Percentiles rank a stretch among this genome's conserved stretches.
Evolutionary conservation across 2,329 filamentous ascomycete species (phyloP).

Genomic region (Apiospora kogelbergensis): DNA sequence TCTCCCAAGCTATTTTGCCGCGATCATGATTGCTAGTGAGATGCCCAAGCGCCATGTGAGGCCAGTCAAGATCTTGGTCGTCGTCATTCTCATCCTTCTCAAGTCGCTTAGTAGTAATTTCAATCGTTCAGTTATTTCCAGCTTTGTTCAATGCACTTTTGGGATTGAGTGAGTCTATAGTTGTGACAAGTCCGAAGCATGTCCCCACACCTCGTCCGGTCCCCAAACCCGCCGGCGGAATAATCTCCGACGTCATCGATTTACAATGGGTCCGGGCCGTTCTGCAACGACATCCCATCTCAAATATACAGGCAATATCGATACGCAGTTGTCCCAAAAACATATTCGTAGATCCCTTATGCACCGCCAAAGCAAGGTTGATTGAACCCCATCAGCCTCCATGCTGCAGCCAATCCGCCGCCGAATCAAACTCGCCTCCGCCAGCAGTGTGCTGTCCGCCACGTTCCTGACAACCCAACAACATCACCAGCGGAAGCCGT

Average conservation of each 20-base stretch:
- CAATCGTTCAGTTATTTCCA: too few relatives aligned
- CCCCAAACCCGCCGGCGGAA: neutral
- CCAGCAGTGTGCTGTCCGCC: neutral
- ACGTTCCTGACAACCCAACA: neutral
- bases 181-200: neutral
- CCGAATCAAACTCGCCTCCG: neutral
- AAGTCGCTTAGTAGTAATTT: too few relatives aligned
- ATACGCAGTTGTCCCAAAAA: neutral
- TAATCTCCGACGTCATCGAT: constrained; percentile 3
- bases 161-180: too few relatives aligned
- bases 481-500: neutral
- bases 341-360: too few relatives aligned
- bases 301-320: too few relatives aligned
- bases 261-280: neutral
- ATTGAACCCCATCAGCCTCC: neutral
- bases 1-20: too few relatives aligned
- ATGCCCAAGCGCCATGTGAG: too few relatives aligned
- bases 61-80: too few relatives aligned
- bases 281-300: neutral
- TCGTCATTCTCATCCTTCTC: too few relatives aligned
- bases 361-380: too few relatives aligned
- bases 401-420: neutral
- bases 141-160: too few relatives aligned
- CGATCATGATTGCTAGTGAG: too few relatives aligned
- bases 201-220: neutral